Conservation (phyloP, 345 rosid species). For the Acer campestre region DNA sequence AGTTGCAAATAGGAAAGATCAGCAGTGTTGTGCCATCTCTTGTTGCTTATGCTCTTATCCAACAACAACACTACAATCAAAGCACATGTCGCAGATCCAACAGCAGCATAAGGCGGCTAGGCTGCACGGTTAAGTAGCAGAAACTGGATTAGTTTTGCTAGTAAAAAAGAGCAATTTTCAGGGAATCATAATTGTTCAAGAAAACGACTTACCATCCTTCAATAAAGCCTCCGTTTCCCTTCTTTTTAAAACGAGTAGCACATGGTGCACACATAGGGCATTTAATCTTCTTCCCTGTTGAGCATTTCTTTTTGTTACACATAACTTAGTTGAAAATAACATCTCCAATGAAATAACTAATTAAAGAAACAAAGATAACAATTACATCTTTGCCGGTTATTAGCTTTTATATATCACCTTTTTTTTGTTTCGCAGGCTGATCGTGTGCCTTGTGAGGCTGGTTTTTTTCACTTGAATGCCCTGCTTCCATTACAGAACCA, state of each 20-base stretch:
- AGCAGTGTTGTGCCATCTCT: too few relatives aligned
- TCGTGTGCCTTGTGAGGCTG: not conserved
- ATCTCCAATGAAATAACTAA: not conserved
- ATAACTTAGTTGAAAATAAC: not conserved
- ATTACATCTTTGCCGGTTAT: not conserved
- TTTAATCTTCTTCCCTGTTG: slow-evolving; percentile 5
- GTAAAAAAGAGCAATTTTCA: not conserved
- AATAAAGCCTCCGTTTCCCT: slow-evolving; percentile 8
- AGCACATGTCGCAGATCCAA: slow-evolving; percentile 18
- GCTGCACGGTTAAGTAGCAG: slow-evolving; percentile 4
- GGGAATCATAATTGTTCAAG: not conserved
- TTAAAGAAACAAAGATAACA: not conserved
- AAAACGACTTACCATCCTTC: slow-evolving; percentile 11
- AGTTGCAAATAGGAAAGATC: too few relatives aligned
- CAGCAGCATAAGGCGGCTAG: slow-evolving; percentile 18
- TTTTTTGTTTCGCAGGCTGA: not conserved
- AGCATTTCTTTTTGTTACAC: not conserved
- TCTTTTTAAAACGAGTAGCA: not conserved
- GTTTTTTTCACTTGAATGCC: not conserved
- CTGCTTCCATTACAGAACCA: slow-evolving; percentile 2
- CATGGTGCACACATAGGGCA: slow-evolving; percentile 11
- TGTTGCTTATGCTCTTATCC: too few relatives aligned
- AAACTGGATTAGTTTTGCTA: not conserved
- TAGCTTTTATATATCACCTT: not conserved
- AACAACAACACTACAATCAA: slow-evolving; percentile 6